Conservation (phyloP, 2,329 filamentous ascomycete genomes). For the Epicoccum nigrum region DNA sequence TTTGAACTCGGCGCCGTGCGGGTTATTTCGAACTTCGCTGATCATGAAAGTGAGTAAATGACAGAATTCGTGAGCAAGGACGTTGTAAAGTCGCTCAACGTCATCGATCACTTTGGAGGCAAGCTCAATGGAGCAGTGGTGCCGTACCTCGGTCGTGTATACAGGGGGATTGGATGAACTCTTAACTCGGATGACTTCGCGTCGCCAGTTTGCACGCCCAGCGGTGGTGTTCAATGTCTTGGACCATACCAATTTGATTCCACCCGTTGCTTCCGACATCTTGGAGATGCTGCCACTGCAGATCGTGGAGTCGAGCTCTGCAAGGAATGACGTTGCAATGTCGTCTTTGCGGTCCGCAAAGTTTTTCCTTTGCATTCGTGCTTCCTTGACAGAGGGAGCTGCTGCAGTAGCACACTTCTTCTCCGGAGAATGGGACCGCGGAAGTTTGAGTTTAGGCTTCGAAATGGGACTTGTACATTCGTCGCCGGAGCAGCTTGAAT, state of each 20-base stretch:
- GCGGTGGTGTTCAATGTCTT: constrained; percentile 82
- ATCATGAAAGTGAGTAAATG: constrained; percentile 94
- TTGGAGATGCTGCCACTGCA: constrained; percentile 64
- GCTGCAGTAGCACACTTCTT: not conserved
- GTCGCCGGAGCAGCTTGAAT: constrained; percentile 29
- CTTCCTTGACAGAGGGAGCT: constrained; percentile 26
- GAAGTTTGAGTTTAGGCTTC: constrained; percentile 27
- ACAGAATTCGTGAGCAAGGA: constrained; percentile 95
- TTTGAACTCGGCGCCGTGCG: constrained; percentile 87
- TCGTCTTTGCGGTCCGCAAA: constrained; percentile 69
- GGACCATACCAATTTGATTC: constrained; percentile 74
- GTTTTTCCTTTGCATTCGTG: constrained; percentile 53
- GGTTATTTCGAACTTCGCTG: constrained; percentile 72
- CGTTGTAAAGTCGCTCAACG: constrained; percentile 77
- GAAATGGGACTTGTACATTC: constrained; percentile 26
- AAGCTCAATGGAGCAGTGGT: constrained; percentile 82
- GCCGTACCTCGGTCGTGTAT: constrained; percentile 48
- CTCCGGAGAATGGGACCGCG: constrained; percentile 11
- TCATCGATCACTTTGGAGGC: constrained; percentile 86
- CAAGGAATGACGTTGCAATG: constrained; percentile 68
- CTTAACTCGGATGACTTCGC: constrained; percentile 50
- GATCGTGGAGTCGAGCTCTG: constrained; percentile 70
- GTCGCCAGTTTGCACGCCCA: constrained; percentile 62
- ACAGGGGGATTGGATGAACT: constrained; percentile 31
- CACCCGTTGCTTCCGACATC: constrained; percentile 69